Conservation (phyloP, 1,139 yeast species). For the Lodderomyces beijingensis region DNA sequence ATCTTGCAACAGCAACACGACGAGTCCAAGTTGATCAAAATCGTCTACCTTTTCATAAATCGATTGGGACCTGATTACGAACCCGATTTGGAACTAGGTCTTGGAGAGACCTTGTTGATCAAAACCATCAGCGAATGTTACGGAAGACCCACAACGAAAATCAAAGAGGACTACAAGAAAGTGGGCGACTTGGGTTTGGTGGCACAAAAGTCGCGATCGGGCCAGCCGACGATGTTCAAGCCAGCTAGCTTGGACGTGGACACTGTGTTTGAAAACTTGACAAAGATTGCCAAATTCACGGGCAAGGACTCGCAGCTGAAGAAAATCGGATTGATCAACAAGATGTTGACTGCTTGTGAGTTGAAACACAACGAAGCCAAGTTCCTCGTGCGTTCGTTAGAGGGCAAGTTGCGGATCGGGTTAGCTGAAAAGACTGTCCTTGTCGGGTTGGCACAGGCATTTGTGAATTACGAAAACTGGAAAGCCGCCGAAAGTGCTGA, state of each 20-base stretch:
- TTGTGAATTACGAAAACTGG: conserved; percentile 52
- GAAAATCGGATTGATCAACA: conserved; percentile 74
- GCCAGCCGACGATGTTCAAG: conserved; percentile 90
- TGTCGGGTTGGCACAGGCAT: conserved; percentile 79
- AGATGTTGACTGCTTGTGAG: conserved; percentile 81
- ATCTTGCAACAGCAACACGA: conserved; percentile 44
- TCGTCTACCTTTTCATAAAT: conserved; percentile 82
- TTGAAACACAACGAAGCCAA: conserved; percentile 76
- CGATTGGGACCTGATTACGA: conserved; percentile 94
- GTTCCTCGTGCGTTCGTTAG: conserved; percentile 81
- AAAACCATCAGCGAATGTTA: conserved; percentile 90
- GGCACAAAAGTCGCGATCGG: conserved; percentile 77
- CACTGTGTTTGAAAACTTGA: conserved; percentile 68
- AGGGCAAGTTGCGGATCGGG: conserved; percentile 89
- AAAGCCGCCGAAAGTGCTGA: too few species aligned
- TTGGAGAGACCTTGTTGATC: conserved; percentile 83
- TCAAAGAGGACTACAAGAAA: conserved; percentile 70
- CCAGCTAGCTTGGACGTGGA: conserved; percentile 76
- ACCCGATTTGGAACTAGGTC: conserved; percentile 80
- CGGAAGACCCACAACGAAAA: conserved; percentile 68
- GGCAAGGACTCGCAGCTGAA: conserved; percentile 83
- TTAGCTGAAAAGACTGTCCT: conserved; percentile 91
- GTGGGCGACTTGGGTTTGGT: conserved; percentile 89
- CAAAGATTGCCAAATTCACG: conserved; percentile 69
- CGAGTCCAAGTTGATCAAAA: conserved; percentile 58